Conservation (phyloP, 2,329 filamentous ascomycete genomes). For the Botrytis porri region DNA sequence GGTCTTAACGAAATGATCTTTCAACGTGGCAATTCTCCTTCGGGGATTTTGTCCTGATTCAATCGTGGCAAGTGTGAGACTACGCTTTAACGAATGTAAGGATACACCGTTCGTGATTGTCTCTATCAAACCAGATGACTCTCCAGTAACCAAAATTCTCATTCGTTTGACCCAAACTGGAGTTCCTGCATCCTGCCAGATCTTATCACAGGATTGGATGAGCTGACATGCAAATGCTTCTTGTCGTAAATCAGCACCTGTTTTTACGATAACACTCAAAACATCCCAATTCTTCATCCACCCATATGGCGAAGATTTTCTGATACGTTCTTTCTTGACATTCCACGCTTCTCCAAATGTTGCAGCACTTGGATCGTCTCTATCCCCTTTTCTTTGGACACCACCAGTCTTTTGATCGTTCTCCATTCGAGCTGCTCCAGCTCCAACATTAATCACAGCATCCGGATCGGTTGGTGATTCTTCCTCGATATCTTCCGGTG, state of each 20-base stretch:
- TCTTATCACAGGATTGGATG: constrained; percentile 76
- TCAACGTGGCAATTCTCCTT: constrained; percentile 74
- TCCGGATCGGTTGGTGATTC: constrained; percentile 46
- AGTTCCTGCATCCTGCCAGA: constrained; percentile 71
- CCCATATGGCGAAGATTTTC: constrained; percentile 78
- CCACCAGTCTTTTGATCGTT: constrained; percentile 86
- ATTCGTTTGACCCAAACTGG: constrained; percentile 87
- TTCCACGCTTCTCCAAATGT: constrained; percentile 87
- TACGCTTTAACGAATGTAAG: constrained; percentile 80
- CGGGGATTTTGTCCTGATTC: constrained; percentile 70
- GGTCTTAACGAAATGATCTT: constrained; percentile 77
- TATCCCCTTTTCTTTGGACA: constrained; percentile 74
- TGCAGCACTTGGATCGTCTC: constrained; percentile 80
- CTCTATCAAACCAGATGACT: constrained; percentile 80
- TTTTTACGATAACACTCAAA: constrained; percentile 84
- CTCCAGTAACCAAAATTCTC: constrained; percentile 81
- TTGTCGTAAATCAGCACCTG: constrained; percentile 76
- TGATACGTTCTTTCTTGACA: constrained; percentile 78
- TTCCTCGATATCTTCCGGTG: constrained; percentile 54
- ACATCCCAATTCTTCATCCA: constrained; percentile 91
- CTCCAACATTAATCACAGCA: constrained; percentile 57
- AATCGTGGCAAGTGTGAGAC: constrained; percentile 71
- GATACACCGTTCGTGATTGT: constrained; percentile 87
- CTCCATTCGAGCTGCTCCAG: constrained; percentile 80
- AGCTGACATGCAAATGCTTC: constrained; percentile 86